phyloP scores from a whole-genome alignment of 2,329 filamentous ascomycete genomes.

The Epichloe typhina region DNA sequence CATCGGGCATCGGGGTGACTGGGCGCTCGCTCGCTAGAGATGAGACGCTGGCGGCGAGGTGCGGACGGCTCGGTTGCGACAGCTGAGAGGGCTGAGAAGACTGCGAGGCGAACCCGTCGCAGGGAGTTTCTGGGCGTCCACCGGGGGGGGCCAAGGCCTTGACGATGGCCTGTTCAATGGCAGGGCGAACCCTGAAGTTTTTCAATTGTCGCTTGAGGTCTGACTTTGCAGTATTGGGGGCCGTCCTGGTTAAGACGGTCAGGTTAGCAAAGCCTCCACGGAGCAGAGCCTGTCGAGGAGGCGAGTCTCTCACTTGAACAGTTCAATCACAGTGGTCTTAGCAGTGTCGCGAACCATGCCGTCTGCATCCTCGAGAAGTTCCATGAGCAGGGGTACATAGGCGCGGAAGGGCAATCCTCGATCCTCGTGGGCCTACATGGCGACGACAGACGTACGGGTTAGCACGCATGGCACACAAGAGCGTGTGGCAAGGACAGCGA shows the following conservation, averaged over 20 bases:
- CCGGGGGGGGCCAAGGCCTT: slow-evolving; percentile 53
- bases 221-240: slow-evolving; percentile 70
- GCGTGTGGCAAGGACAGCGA: background rate
- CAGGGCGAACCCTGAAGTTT: slow-evolving; percentile 71
- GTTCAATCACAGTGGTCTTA: slow-evolving; percentile 69
- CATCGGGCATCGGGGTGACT: slow-evolving; percentile 49
- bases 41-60: slow-evolving; percentile 39
- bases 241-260: slow-evolving; percentile 37
- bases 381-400: slow-evolving; percentile 74
- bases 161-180: slow-evolving; percentile 72
- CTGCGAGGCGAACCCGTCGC: slow-evolving; percentile 22
- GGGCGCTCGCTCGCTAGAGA: slow-evolving; percentile 37
- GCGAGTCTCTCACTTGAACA: slow-evolving; percentile 54
- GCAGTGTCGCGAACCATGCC: slow-evolving; percentile 74
- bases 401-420: slow-evolving; percentile 66
- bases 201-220: slow-evolving; percentile 81
- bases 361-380: slow-evolving; percentile 81
- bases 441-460: slow-evolving; percentile 5
- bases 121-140: slow-evolving; percentile 28
- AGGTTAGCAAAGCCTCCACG: slow-evolving; percentile 4
- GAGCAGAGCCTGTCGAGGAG: too few relatives aligned
- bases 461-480: slow-evolving; percentile 4
- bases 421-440: slow-evolving; percentile 60
- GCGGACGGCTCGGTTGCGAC: slow-evolving; percentile 22
- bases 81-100: background rate